Conservation (phyloP, 352 stramenopile genomes). For the Phytophthora aleatoria region DNA sequence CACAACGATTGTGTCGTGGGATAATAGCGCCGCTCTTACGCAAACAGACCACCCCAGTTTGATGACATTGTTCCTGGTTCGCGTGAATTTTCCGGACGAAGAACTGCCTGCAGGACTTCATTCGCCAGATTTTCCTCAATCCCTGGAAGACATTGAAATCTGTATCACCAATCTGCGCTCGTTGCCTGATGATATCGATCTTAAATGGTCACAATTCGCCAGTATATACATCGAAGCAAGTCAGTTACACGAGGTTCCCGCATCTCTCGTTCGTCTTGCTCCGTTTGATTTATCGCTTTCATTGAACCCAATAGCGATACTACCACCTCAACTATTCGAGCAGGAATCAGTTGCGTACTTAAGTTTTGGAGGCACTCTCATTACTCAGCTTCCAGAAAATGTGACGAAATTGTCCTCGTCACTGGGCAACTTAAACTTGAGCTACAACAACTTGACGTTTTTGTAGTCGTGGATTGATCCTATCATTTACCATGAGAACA, state of each 20-base stretch:
- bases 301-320: constrained; percentile 18
- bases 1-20: constrained; percentile 25
- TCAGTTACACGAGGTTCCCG: constrained; percentile 15
- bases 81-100: constrained; percentile 28
- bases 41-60: constrained; percentile 31
- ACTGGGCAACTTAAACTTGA: constrained; percentile 15
- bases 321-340: constrained; percentile 22
- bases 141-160: constrained; percentile 38
- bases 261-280: constrained; percentile 15
- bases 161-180: constrained; percentile 33
- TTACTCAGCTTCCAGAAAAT: constrained; percentile 19
- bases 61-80: constrained; percentile 40
- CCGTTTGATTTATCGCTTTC: constrained; percentile 22
- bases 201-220: constrained; percentile 30
- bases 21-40: constrained; percentile 28
- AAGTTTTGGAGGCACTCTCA: constrained; percentile 20
- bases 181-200: constrained; percentile 40
- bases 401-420: constrained; percentile 11
- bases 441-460: constrained; percentile 21
- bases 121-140: constrained; percentile 34
- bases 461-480: constrained; percentile 22
- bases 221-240: constrained; percentile 28
- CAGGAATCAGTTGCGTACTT: constrained; percentile 16
- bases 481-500: constrained; percentile 1
- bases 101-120: constrained; percentile 39